A percentile compares a stretch with the other conserved stretches of the same genome.
phyloP scores from a whole-genome alignment of 2,329 filamentous ascomycete genomes.

The Trichoderma oligosporum region DNA sequence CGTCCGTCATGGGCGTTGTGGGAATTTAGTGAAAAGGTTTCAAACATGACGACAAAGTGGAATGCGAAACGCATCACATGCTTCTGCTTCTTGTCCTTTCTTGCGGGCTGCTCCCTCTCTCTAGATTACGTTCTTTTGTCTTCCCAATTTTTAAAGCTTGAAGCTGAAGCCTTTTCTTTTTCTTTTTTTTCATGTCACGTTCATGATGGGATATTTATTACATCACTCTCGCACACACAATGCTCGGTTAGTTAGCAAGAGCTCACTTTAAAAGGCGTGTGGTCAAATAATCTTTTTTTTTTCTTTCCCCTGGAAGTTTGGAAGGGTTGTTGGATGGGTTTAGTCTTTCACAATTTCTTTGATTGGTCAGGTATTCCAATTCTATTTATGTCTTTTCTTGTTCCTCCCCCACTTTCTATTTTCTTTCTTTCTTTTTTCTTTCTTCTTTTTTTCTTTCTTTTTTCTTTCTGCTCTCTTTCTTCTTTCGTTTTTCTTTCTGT shows the following conservation, averaged over 20 bases:
- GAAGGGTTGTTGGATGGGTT: neutral
- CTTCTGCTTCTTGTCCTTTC: neutral
- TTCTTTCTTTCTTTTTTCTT: neutral
- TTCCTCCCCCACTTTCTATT: neutral
- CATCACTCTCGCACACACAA: neutral
- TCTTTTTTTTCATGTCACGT: conserved; percentile 8
- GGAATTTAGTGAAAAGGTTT: neutral
- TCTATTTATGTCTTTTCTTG: neutral
- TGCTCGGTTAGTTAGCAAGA: neutral
- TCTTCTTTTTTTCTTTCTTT: neutral
- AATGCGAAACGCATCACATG: conserved; percentile 10
- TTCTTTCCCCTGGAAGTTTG: neutral
- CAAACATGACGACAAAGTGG: conserved; percentile 2
- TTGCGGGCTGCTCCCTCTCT: neutral
- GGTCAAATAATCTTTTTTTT: too few relatives aligned
- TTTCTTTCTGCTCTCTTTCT: neutral
- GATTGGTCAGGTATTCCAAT: conserved; percentile 1
- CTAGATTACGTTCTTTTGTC: neutral
- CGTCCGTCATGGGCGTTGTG: conserved; percentile 8
- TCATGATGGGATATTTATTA: conserved; percentile 15
- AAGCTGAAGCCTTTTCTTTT: neutral
- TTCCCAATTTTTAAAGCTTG: neutral
- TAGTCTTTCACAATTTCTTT: neutral
- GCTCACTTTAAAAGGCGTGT: neutral
- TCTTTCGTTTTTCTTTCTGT: neutral